phyloP scores from a whole-genome alignment of 352 stramenopile genomes.

The Phytophthora lateralis region DNA sequence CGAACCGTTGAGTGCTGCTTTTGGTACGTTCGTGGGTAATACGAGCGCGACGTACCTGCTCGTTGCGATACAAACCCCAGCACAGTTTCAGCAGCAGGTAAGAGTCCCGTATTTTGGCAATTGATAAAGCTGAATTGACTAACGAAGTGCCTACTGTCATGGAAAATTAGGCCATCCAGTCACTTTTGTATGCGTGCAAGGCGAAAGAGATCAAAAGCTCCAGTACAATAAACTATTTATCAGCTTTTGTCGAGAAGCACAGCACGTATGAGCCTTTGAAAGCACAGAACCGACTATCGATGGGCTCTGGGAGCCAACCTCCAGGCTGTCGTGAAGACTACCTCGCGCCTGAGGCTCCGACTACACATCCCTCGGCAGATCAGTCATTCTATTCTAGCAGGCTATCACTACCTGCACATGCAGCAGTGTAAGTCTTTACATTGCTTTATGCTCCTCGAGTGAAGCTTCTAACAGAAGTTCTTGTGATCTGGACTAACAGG shows the following conservation, averaged over 20 bases:
- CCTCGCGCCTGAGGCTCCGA: background rate
- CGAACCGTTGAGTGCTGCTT: slow-evolving; percentile 40
- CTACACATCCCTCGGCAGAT: background rate
- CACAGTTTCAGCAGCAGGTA: slow-evolving; percentile 72
- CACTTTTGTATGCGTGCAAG: slow-evolving; percentile 80
- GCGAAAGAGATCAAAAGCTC: slow-evolving; percentile 71
- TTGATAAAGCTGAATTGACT: background rate
- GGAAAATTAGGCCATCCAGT: slow-evolving; percentile 65
- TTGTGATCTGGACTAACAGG: slow-evolving; percentile 17
- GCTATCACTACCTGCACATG: slow-evolving; percentile 1
- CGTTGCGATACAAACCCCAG: slow-evolving; percentile 61
- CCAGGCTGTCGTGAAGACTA: slow-evolving; percentile 16
- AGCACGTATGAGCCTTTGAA: slow-evolving; percentile 2
- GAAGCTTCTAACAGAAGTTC: background rate
- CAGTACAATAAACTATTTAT: slow-evolving; percentile 39
- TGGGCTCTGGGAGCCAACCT: slow-evolving; percentile 6
- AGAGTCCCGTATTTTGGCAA: background rate
- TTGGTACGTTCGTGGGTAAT: slow-evolving; percentile 57
- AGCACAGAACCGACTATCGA: background rate
- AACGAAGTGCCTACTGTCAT: background rate
- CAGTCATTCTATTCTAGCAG: background rate
- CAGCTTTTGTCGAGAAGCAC: slow-evolving; percentile 29
- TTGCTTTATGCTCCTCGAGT: background rate
- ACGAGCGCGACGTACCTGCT: slow-evolving; percentile 55
- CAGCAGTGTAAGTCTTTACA: slow-evolving; percentile 18